phyloP scores from a whole-genome alignment of 2,329 filamentous ascomycete species.

The Claviceps capensis region DNA sequence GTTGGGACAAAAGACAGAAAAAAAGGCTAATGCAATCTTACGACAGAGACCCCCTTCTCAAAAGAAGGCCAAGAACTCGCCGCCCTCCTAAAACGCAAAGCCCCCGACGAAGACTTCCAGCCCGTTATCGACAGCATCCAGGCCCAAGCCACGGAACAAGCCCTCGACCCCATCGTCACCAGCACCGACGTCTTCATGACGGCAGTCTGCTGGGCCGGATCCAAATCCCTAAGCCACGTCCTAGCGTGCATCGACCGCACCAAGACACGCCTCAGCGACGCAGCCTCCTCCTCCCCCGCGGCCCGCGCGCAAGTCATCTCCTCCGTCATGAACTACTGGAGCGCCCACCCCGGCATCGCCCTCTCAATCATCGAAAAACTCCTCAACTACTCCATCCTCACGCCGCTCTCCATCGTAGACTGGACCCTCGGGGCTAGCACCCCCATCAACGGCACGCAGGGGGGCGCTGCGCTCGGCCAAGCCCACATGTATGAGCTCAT shows the following conservation, averaged over 20 bases:
- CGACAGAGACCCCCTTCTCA: constrained; percentile 64
- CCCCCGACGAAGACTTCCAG: constrained; percentile 74
- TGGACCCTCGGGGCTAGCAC: constrained; percentile 62
- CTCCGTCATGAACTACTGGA: constrained; percentile 87
- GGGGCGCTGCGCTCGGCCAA: constrained; percentile 55
- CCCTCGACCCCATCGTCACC: constrained; percentile 66
- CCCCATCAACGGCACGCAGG: constrained; percentile 34
- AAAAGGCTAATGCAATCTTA: too few species aligned
- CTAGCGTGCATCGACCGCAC: constrained; percentile 91
- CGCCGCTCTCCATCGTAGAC: constrained; percentile 70
- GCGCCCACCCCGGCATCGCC: constrained; percentile 78
- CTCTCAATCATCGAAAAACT: constrained; percentile 92
- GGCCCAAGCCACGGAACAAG: constrained; percentile 55
- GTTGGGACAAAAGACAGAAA: too few species aligned
- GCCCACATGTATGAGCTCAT: constrained; percentile 83
- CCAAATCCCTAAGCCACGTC: constrained; percentile 91
- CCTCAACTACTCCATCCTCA: constrained; percentile 91
- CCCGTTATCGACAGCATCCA: constrained; percentile 69
- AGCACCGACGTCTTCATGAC: constrained; percentile 92
- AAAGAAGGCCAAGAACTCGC: constrained; percentile 74
- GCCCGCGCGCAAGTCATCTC: constrained; percentile 81
- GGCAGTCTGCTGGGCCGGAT: constrained; percentile 81
- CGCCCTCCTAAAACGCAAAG: constrained; percentile 68
- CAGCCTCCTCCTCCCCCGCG: constrained; percentile 59
- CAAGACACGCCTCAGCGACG: constrained; percentile 73